A percentile compares a stretch with the other conserved stretches of the same genome.
These are phyloP conservation scores for Diaporthe velutina DNA, from an alignment of 2,329 filamentous ascomycete species.

Conservation along the genomic window DNA sequence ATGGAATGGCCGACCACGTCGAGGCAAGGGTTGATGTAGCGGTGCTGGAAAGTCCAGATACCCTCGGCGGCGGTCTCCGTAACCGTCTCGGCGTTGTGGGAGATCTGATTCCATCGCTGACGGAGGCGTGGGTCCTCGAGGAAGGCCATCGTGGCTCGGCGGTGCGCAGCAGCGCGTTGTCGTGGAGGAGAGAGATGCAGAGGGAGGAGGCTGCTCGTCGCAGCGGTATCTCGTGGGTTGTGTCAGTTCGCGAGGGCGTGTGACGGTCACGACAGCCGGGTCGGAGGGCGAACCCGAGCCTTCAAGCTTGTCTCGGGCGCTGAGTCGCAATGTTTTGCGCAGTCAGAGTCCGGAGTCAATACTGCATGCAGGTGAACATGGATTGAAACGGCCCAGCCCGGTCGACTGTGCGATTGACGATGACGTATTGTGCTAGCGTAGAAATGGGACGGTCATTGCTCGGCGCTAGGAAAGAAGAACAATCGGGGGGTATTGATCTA, in stretches of 20 bases:
- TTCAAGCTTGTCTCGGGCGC: slow-evolving; percentile 7
- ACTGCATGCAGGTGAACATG: neutral
- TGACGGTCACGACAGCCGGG: slow-evolving; percentile 26
- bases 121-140: slow-evolving; percentile 88
- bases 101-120: slow-evolving; percentile 93
- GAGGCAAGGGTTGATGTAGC: slow-evolving; percentile 87
- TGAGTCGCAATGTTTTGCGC: slow-evolving; percentile 15
- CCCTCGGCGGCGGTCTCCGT: slow-evolving; percentile 93
- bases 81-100: slow-evolving; percentile 88
- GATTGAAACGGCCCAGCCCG: slow-evolving; percentile 28
- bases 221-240: slow-evolving; percentile 5
- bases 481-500: neutral
- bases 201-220: neutral
- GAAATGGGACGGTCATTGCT: slow-evolving; percentile 24
- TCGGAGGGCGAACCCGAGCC: slow-evolving; percentile 11
- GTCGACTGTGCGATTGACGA: slow-evolving; percentile 11
- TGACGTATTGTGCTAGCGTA: slow-evolving; percentile 27
- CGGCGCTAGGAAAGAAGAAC: slow-evolving; percentile 8
- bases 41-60: slow-evolving; percentile 89
- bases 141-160: slow-evolving; percentile 63
- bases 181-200: neutral
- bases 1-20: slow-evolving; percentile 74
- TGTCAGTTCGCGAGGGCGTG: neutral
- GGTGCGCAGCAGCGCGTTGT: neutral
- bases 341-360: neutral